A percentile compares a stretch with the other conserved stretches of the same genome.
Evolutionary conservation across 192 early-diverging fungal genomes (phyloP).

Genomic region (Mortierella hygrophila): DNA sequence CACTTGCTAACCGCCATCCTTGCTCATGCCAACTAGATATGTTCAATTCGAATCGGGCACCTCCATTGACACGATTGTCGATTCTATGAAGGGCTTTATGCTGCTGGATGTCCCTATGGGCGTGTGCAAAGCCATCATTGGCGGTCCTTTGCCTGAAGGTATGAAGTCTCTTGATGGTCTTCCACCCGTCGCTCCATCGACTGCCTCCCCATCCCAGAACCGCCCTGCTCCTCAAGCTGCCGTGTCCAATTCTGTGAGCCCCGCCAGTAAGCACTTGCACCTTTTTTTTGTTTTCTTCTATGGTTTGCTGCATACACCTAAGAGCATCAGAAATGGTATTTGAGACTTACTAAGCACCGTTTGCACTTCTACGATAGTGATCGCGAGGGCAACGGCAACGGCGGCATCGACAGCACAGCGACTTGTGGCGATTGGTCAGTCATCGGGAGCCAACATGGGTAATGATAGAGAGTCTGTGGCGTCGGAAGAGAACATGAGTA

Average conservation of each 20-base stretch:
- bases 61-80: constrained; percentile 71
- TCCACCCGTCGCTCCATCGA: constrained; percentile 38
- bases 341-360: background rate
- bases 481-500: constrained; percentile 66
- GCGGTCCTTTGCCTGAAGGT: constrained; percentile 82
- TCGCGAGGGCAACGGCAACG: constrained; percentile 59
- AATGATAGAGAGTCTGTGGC: constrained; percentile 63
- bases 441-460: constrained; percentile 27
- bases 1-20: background rate
- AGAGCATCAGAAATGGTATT: background rate
- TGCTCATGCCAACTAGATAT: constrained; percentile 62
- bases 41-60: constrained; percentile 80
- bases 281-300: background rate
- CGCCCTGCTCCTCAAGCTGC: constrained; percentile 41
- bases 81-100: constrained; percentile 83
- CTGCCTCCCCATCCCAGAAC: constrained; percentile 19
- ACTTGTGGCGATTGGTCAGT: constrained; percentile 58
- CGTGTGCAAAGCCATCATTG: constrained; percentile 77
- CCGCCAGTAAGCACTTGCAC: constrained; percentile 31
- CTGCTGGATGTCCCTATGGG: constrained; percentile 79
- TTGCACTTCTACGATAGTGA: constrained; percentile 18
- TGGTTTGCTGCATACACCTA: background rate
- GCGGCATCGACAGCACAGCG: constrained; percentile 62
- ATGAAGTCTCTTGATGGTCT: constrained; percentile 81
- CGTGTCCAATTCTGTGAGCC: constrained; percentile 6